These are phyloP conservation scores for Lipomyces kockii DNA, from an alignment of 805 yeast genomes.

Conservation along the genomic window DNA sequence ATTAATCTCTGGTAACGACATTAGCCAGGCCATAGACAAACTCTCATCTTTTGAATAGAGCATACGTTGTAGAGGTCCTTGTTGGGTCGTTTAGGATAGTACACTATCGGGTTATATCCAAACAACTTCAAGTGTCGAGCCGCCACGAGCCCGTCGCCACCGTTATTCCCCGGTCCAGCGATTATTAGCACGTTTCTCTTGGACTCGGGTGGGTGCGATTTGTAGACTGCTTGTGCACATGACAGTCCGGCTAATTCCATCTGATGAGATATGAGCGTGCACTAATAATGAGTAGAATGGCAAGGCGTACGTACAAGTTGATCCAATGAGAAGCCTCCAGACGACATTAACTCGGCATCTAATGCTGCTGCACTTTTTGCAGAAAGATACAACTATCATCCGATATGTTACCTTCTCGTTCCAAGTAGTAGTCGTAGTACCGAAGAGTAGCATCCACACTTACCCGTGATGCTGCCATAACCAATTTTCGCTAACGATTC, in stretches of 20 bases:
- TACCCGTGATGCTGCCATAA: slow-evolving; percentile 2
- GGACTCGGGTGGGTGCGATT: slow-evolving; percentile 61
- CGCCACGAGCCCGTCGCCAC: slow-evolving; percentile 94
- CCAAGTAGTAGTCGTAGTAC: not conserved
- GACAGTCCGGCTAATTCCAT: slow-evolving; percentile 97
- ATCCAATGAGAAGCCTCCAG: slow-evolving; percentile 79
- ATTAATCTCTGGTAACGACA: slow-evolving; percentile 52
- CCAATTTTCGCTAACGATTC: not conserved
- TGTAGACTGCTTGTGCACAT: slow-evolving; percentile 84
- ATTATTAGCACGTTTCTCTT: slow-evolving; percentile 62
- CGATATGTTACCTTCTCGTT: not conserved
- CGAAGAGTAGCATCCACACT: not conserved
- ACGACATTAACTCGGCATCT: slow-evolving; percentile 86
- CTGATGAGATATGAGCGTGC: slow-evolving; percentile 45
- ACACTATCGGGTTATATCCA: slow-evolving; percentile 76
- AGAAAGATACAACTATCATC: slow-evolving; percentile 34
- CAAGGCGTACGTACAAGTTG: slow-evolving; percentile 56
- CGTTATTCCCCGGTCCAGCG: slow-evolving; percentile 96
- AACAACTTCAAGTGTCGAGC: slow-evolving; percentile 85
- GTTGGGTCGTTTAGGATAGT: slow-evolving; percentile 73
- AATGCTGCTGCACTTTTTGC: slow-evolving; percentile 68
- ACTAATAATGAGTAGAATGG: not conserved
- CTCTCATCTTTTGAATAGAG: not conserved
- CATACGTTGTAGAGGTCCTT: slow-evolving; percentile 46
- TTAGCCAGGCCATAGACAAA: slow-evolving; percentile 8